Percentiles rank a stretch among this genome's conserved stretches.
Conservation (phyloP, 495 filamentous ascomycete genomes). For the Astrothelium macrocarpum region DNA sequence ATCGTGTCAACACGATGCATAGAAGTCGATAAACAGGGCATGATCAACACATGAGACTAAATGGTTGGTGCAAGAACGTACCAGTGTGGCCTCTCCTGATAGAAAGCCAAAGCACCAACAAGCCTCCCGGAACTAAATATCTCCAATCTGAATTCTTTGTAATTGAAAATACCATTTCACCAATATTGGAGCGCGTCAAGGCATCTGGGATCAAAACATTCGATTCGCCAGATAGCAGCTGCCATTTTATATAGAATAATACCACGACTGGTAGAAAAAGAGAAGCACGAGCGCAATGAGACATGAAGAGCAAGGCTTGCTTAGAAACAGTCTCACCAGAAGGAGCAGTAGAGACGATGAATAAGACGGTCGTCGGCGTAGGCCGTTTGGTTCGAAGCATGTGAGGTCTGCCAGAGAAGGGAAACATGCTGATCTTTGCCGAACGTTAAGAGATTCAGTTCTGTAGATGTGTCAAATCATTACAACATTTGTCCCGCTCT, state of each 20-base stretch:
- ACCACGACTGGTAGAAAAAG: background rate
- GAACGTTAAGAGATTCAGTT: no score
- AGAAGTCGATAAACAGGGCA: background rate
- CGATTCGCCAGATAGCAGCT: background rate
- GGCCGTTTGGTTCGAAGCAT: conserved; percentile 17
- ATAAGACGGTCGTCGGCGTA: conserved; percentile 21
- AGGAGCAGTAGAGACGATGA: conserved; percentile 23
- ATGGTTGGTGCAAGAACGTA: conserved; percentile 6
- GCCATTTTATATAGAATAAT: background rate
- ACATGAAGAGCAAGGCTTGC: conserved; percentile 13
- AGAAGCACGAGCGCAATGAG: background rate
- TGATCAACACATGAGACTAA: background rate
- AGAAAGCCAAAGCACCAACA: conserved; percentile 15
- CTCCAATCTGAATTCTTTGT: conserved; percentile 13
- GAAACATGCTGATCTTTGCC: background rate
- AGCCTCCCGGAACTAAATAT: conserved; percentile 15
- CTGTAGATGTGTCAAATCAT: no score
- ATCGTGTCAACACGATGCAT: background rate
- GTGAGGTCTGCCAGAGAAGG: conserved; percentile 9
- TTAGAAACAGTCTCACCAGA: conserved; percentile 16
- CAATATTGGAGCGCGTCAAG: background rate
- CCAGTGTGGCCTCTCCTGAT: conserved; percentile 22
- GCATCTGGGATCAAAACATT: background rate
- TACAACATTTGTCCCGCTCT: background rate
- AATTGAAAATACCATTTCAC: conserved; percentile 4